phyloP scores from a whole-genome alignment of 2,329 filamentous ascomycete species.

The Fusarium sp. region DNA sequence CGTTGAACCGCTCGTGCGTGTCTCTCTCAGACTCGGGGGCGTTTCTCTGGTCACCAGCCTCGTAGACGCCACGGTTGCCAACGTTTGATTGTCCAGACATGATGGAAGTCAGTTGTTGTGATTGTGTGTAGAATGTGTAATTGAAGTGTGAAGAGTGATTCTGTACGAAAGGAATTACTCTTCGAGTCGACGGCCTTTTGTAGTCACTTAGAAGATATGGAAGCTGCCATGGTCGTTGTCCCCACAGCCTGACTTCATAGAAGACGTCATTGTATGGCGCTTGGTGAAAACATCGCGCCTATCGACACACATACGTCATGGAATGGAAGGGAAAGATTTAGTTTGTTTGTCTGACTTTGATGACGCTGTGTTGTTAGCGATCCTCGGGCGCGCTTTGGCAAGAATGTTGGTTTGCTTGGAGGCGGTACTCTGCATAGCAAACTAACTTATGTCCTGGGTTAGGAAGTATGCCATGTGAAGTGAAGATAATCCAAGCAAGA shows the following conservation, averaged over 20 bases:
- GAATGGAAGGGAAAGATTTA: slow-evolving; percentile 10
- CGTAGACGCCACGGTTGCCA: slow-evolving; percentile 74
- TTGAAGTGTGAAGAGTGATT: background rate
- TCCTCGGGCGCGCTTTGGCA: slow-evolving; percentile 8
- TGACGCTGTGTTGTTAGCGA: slow-evolving; percentile 7
- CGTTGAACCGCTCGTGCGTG: slow-evolving; percentile 71
- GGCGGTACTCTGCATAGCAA: background rate
- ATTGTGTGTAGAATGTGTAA: background rate
- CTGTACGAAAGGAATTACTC: background rate
- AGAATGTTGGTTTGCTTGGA: background rate
- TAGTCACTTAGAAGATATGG: slow-evolving; percentile 25
- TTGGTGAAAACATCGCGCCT: slow-evolving; percentile 15
- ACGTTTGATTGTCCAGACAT: slow-evolving; percentile 69
- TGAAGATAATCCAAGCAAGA: background rate
- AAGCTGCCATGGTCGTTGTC: slow-evolving; percentile 24
- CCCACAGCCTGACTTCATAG: slow-evolving; percentile 45
- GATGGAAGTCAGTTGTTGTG: slow-evolving; percentile 14
- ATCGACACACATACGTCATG: slow-evolving; percentile 37
- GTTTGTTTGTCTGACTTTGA: slow-evolving; percentile 14
- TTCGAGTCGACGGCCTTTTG: slow-evolving; percentile 23
- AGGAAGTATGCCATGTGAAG: background rate
- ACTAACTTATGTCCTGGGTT: background rate
- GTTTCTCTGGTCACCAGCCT: slow-evolving; percentile 81
- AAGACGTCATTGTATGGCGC: slow-evolving; percentile 41
- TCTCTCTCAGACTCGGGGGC: slow-evolving; percentile 62